Base-by-base conservation (phyloP, 352 stramenopile genomes). In the Pythium graminicola region DNA sequence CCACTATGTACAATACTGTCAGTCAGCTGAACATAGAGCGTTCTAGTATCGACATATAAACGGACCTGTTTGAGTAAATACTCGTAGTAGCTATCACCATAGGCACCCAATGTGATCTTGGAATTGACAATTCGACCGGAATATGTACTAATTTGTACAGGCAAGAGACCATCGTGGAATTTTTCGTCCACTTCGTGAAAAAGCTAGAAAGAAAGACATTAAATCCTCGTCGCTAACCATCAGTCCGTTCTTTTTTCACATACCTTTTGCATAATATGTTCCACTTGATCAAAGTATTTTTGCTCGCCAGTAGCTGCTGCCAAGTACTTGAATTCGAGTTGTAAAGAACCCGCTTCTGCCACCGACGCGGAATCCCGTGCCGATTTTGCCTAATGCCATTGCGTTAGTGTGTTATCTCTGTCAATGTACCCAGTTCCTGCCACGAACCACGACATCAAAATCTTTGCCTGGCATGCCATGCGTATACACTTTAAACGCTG, bases 261-360 rank as follows among this genome's bases (percentile, higher is more conserved):
- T 67, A 89, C 78, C 59, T 62, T 72, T 44, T 87, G 66, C 50
- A 81, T 84, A 57, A 89, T 77, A 28, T 60, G 62, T 39, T 92
- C 76, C 22, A 89, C 81, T 50, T 85, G 75, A 49, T 86, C 61
- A 44, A 68, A 55, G 52, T 89, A 93, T 40, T 75, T 70, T 5
- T 52, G 46, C 32, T 87, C 74, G 38, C 73, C 66, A 0, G 79
- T 93, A 16, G 86, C 62, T 1, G 64, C 57, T 0, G 77, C 64
- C 19, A 93, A 65, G 54, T 86, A 90, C 65, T 90, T 87, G 46
- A 91, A 93, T 52, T 93, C 81, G 39, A 93, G 65, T 42, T 93
- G 80, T 19, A 93, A 60, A 20, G 77, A 83, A 2, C 76, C 78
- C 1, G 81, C 71, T 57, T 90, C 81, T 11, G 81, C 71, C 11